Base-by-base conservation (phyloP, 768 basidiomycete species). In the Dendrothele bispora region DNA sequence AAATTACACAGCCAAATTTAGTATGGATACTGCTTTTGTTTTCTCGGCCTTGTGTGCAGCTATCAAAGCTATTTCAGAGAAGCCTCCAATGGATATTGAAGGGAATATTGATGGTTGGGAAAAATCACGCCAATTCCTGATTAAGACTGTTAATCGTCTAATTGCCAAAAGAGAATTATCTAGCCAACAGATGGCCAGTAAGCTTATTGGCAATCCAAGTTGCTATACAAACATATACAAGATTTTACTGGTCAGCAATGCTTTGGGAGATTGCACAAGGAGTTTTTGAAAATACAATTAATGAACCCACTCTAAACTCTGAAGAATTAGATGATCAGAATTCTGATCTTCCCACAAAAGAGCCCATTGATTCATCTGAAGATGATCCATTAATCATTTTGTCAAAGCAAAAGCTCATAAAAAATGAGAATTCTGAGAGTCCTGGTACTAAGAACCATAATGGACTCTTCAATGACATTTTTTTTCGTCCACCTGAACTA, bases 231-330 rank as follows among this genome's bases (percentile, higher is more conserved):
- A 45, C 39, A 26, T 22, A 6, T 11, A 26, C n/a, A n/a, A 6
- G 17, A 26, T 46, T 50, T 30, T 46, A 47, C 27, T 50, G 49
- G 49, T 25, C 44, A 8, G 28, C 22, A 15, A 34, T 50, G 43
- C 44, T 50, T 18, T 28, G 26, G 12, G 46, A 45, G 28, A 14
- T 41, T 7, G 14, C 39, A 21, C 39, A 5, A 21, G 22, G 8
- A 5, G 34, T 70, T 66, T 46, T 70, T 66, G 45, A 52, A 20
- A 21, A n/a, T 5, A 21, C n/a, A n/a, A 10, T n/a, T 32, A n/a
- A 32, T 10, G 10, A 32, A 32, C 30, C 10, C n/a, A 32, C n/a
- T 32, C 30, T 32, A 32, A 32, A n/a, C 30, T 32, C 30, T 32
- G 30, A n/a, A 32, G 30, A 32, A 32, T 10, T 10, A n/a, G 10